phyloP scores from a whole-genome alignment of 129 eudicot species.

The Gnaphalium uliginosum region DNA sequence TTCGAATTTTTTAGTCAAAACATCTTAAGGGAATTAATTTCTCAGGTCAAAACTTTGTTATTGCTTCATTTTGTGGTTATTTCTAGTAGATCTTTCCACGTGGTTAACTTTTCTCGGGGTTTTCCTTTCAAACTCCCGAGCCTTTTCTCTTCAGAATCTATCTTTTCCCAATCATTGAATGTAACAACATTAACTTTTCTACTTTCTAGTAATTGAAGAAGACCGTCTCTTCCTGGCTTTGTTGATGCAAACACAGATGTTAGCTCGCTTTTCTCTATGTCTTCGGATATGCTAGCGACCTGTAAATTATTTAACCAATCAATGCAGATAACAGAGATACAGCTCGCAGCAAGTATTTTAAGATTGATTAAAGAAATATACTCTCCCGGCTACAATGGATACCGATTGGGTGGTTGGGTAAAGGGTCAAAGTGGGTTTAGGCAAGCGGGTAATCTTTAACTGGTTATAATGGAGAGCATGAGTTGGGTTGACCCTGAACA shows the following conservation, averaged over 20 bases:
- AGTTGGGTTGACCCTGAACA: neutral
- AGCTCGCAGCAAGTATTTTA: neutral
- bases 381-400: slow-evolving; percentile 3
- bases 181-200: slow-evolving; percentile 57
- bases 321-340: slow-evolving; percentile 10
- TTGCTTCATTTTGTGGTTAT: slow-evolving; percentile 48
- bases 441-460: too few species aligned
- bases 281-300: slow-evolving; percentile 82
- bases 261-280: slow-evolving; percentile 40
- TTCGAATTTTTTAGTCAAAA: neutral
- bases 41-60: neutral
- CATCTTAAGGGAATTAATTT: neutral
- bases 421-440: too few species aligned
- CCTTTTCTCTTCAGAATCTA: slow-evolving; percentile 78
- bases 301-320: slow-evolving; percentile 36
- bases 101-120: slow-evolving; percentile 71
- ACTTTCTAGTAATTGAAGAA: slow-evolving; percentile 51
- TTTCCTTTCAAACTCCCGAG: slow-evolving; percentile 64
- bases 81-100: slow-evolving; percentile 63
- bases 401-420: too few species aligned
- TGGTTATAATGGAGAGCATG: neutral
- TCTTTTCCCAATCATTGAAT: slow-evolving; percentile 78
- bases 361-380: neutral
- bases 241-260: slow-evolving; percentile 22
- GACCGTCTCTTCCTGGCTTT: slow-evolving; percentile 81